Evolutionary conservation across 345 rosid species (phyloP).

Genomic region (Moricandia arvensis): DNA sequence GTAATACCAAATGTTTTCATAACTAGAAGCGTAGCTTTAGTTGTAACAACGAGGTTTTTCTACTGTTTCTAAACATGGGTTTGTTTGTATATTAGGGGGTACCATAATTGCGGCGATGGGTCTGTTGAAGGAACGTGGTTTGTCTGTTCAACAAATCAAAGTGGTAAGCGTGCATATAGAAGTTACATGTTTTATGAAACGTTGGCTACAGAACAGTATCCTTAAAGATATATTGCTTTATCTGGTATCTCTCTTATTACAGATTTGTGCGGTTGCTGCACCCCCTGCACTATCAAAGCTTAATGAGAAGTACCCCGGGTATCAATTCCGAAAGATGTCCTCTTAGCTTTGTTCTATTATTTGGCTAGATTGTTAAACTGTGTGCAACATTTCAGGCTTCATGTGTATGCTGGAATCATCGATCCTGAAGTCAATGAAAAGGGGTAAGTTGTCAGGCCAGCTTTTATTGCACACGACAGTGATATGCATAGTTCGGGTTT

Average conservation of each 20-base stretch:
- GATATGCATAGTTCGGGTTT: not conserved
- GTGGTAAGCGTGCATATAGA: slow-evolving; percentile 52
- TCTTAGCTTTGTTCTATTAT: not conserved
- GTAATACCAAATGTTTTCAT: not conserved
- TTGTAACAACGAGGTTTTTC: not conserved
- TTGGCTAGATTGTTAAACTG: not conserved
- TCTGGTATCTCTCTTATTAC: slow-evolving; percentile 13
- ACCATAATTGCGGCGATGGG: slow-evolving; percentile 76
- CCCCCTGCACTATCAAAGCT: slow-evolving; percentile 95
- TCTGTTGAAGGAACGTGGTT: slow-evolving; percentile 67
- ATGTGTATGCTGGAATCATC: slow-evolving; percentile 86
- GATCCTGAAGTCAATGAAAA: slow-evolving; percentile 80
- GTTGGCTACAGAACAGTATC: slow-evolving; percentile 5
- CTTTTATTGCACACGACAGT: too few relatives aligned
- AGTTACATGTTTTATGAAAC: slow-evolving; percentile 3
- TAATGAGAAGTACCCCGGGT: slow-evolving; percentile 93
- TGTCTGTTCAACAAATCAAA: slow-evolving; percentile 75
- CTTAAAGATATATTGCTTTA: not conserved
- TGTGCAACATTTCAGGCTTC: slow-evolving; percentile 57
- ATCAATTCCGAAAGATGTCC: slow-evolving; percentile 15
- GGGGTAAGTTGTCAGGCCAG: slow-evolving; percentile 54
- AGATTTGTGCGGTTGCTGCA: slow-evolving; percentile 91
- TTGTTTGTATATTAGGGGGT: slow-evolving; percentile 54
- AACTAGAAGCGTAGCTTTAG: not conserved
- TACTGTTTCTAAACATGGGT: not conserved